Evolutionary conservation across 2,329 filamentous ascomycete species (phyloP), one percentile per base, ranked within the genome.

Genomic region (Aspergillus pseudoglaucus): DNA sequence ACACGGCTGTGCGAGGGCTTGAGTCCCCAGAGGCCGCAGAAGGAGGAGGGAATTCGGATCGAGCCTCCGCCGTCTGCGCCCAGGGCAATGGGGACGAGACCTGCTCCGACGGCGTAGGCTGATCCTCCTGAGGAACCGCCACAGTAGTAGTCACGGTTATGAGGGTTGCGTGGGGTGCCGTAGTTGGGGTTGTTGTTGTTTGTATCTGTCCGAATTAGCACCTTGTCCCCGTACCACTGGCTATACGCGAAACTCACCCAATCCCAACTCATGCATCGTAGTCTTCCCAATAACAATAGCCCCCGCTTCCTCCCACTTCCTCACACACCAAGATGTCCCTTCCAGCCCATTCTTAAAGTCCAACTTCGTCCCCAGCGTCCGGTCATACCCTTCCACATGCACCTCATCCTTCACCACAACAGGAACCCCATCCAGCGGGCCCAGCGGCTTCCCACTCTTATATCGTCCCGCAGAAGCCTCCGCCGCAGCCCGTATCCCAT

Each of bases 401-500:
- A 84, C 77, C 60, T 95, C 88, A 61, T 94, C 89, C 69, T 95
- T 95, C 58, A 93, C 80, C 0, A 84, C 86, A 43, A 94, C 79
- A 0, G 89, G 90, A 1, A 95, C 81, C 10, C 90, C 90, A 59
- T 95, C 90, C 6, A 95, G 72, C 4, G 87, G 71, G 10, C 87
- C 77, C 14, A 89, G 66, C 0, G 83, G 77, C 52, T 77, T 76
- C 0, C 87, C 85, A 14, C 76, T 72, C 49, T 81, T 80, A 67
- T 86, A 95, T 41, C 90, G 76, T 61, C 80, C 74, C 0, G 88
- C 86, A 1, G 88, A 93, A 6, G 79, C 85, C 56, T 77, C 77
- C 0, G 90, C 89, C 1, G 88, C 84, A 32, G 78, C 77, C 4
- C 83, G 74, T 1, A 87, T 79, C 15, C 79, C 67, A 18, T 87